Evolutionary conservation across 2,329 filamentous ascomycete species (phyloP).

Genomic region (Nothomitra cinnamomea): DNA sequence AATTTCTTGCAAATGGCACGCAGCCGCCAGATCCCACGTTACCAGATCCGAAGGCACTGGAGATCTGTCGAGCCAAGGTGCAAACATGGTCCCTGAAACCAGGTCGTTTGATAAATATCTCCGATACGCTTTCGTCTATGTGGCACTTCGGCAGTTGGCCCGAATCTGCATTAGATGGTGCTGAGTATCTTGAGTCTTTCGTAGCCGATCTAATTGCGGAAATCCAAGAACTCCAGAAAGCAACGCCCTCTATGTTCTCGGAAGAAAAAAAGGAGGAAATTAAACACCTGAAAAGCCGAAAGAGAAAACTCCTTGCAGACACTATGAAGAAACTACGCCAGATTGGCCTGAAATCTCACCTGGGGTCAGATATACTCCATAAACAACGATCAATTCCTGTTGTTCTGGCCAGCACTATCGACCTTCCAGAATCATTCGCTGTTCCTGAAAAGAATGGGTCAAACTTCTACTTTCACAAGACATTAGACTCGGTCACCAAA

Average conservation of each 20-base stretch:
- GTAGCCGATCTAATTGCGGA: constrained; percentile 49
- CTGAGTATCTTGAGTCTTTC: constrained; percentile 47
- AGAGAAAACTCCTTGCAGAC: constrained; percentile 79
- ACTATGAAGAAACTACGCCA: constrained; percentile 64
- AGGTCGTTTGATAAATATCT: constrained; percentile 52
- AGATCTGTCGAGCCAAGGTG: background rate
- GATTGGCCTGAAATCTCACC: constrained; percentile 81
- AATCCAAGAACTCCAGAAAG: constrained; percentile 59
- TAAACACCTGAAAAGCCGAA: constrained; percentile 79
- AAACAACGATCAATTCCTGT: constrained; percentile 55
- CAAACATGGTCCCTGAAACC: constrained; percentile 24
- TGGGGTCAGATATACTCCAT: constrained; percentile 54
- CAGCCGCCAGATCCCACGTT: background rate
- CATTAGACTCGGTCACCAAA: constrained; percentile 54
- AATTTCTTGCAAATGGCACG: background rate
- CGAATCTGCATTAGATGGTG: constrained; percentile 35
- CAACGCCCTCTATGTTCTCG: constrained; percentile 64
- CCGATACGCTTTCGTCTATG: constrained; percentile 61
- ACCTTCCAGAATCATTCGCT: constrained; percentile 18
- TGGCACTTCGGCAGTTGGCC: constrained; percentile 38
- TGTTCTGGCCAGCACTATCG: constrained; percentile 43
- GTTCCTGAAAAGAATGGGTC: constrained; percentile 25
- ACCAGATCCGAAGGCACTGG: background rate
- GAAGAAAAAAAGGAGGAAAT: constrained; percentile 74
- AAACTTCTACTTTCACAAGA: constrained; percentile 63